Conservation (phyloP, 129 eudicot genomes). For the Logfia minima region DNA sequence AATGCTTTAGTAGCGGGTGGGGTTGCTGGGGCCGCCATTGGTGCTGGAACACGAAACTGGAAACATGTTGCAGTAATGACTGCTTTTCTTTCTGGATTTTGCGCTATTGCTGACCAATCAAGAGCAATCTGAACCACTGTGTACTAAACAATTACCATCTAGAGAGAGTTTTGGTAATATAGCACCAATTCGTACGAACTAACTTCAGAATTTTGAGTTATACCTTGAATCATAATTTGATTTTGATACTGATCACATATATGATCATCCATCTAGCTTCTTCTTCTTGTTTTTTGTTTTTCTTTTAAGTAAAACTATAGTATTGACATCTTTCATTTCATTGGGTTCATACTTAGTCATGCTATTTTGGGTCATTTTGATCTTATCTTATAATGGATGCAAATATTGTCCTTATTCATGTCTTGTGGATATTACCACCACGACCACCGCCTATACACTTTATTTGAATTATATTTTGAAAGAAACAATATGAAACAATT, state of each 20-base stretch:
- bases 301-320: not conserved
- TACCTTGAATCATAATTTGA: not conserved
- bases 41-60: slow-evolving; percentile 76
- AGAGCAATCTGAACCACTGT: slow-evolving; percentile 38
- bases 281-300: not conserved
- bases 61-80: slow-evolving; percentile 72
- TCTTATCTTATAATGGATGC: slow-evolving; percentile 10
- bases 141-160: not conserved
- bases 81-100: slow-evolving; percentile 51
- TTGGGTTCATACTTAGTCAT: not conserved
- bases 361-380: not conserved
- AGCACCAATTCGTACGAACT: not conserved
- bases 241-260: no score
- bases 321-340: not conserved
- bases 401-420: slow-evolving; percentile 16
- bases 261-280: no score
- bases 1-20: slow-evolving; percentile 81
- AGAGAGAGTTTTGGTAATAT: not conserved
- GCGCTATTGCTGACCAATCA: slow-evolving; percentile 61
- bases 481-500: not conserved
- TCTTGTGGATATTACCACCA: slow-evolving; percentile 16
- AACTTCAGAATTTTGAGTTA: not conserved
- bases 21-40: slow-evolving; percentile 76
- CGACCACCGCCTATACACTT: slow-evolving; percentile 13
- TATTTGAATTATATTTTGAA: not conserved